Base-by-base conservation (phyloP, 352 stramenopile genomes). In the Phytophthora lateralis region DNA sequence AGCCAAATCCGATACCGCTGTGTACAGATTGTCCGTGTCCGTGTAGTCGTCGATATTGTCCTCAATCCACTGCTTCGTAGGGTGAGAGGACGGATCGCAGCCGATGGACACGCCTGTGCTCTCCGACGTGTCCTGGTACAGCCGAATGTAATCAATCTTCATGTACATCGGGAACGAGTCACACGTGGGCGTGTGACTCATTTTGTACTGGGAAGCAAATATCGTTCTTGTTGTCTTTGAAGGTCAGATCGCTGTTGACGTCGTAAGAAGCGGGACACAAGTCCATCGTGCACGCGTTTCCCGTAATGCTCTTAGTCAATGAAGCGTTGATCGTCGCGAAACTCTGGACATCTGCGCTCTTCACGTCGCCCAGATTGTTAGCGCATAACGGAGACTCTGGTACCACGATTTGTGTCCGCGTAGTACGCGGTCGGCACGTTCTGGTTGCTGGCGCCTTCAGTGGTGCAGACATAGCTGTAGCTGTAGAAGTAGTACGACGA, bases 101-200 rank as follows among this genome's bases (percentile, higher is more conserved):
- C 78, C 80, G 9, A 75, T 47, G 0, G 56, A 38, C 78, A 90
- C 88, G 15, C 37, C 57, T 1, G 69, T 74, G 6, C 37, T 52
- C 0, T 72, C 61, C 0, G 72, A 76, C 6, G 64, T 38, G 39
- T 76, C 60, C 34, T 78, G 59, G 53, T 77, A 77, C 41, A 77
- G 15, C 11, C 72, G 66, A 42, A 92, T 89, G 74, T 90, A 92
- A 61, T 92, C 82, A 50, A 93, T 70, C 66, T 88, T 88, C 59
- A 92, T 42, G 39, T 82, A 77, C 69, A 89, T 82, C 0, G 79
- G 82, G 57, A 91, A 89, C 20, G 65, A 48, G 43, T 85, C 78
- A 39, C 82, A 91, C 18, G 89, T 85, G 3, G 60, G 49, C 79
- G 69, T 84, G 84, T 0, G 62, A 66, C n/a, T n/a, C n/a, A 57